Conservation (phyloP, 768 basidiomycete species). For the Udeniomyces megalosporus region DNA sequence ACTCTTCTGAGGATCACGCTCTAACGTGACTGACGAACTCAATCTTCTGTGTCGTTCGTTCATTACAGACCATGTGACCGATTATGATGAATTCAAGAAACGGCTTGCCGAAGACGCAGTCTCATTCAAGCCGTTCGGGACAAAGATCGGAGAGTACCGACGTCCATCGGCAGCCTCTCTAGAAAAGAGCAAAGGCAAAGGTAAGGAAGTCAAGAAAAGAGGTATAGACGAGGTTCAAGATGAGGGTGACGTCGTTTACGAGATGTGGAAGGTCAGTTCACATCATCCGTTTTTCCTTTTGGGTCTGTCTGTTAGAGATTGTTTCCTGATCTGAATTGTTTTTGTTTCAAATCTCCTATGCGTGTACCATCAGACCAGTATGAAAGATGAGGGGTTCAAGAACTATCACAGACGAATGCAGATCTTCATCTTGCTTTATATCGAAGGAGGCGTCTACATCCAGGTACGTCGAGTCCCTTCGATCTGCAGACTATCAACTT, state of each 20-base stretch:
- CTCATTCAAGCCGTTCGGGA: conserved; percentile 60
- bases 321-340: background rate
- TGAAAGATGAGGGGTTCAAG: conserved; percentile 68
- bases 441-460: conserved; percentile 90
- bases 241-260: conserved; percentile 9
- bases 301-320: background rate
- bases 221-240: conserved; percentile 2
- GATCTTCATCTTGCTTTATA: conserved; percentile 80
- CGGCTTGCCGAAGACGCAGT: conserved; percentile 62
- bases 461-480: conserved; percentile 31
- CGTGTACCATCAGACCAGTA: conserved; percentile 44
- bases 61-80: conserved; percentile 48
- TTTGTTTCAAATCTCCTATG: background rate
- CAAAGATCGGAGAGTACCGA: conserved; percentile 58
- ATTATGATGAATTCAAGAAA: conserved; percentile 48
- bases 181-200: conserved; percentile 42
- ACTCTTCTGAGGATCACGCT: background rate
- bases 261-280: conserved; percentile 63
- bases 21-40: background rate
- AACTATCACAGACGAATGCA: conserved; percentile 90
- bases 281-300: background rate
- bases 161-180: conserved; percentile 34
- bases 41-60: background rate
- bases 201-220: conserved; percentile 26
- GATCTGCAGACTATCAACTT: no score